Conservation (phyloP, 768 basidiomycete genomes). For the Phanerochaete carnosa region DNA sequence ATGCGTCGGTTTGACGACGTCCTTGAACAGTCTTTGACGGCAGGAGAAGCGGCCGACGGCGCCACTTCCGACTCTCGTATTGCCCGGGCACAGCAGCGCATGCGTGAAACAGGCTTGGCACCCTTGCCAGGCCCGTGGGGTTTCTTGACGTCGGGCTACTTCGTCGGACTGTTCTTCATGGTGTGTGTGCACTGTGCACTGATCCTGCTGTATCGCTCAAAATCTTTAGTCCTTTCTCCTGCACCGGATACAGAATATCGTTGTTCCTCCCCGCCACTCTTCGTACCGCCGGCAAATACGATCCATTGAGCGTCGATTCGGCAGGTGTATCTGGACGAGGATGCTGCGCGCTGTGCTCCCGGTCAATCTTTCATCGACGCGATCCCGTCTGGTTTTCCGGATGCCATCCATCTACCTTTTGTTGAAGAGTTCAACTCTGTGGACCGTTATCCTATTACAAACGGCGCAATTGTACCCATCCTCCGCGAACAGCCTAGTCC, state of each 20-base stretch:
- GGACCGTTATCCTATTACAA: constrained; percentile 59
- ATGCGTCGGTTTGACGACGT: constrained; percentile 35
- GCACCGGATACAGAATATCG: constrained; percentile 76
- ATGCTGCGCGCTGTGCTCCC: constrained; percentile 46
- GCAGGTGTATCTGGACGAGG: constrained; percentile 17
- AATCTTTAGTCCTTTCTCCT: constrained; percentile 55
- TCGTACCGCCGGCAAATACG: constrained; percentile 18
- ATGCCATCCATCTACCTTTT: constrained; percentile 63
- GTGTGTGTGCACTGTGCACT: constrained; percentile 33
- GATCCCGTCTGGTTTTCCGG: constrained; percentile 57
- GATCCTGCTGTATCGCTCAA: not conserved
- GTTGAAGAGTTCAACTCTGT: constrained; percentile 52
- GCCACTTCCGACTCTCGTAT: not conserved
- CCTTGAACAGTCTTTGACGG: constrained; percentile 19
- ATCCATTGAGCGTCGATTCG: constrained; percentile 12
- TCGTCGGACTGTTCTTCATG: constrained; percentile 63
- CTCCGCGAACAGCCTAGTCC: constrained; percentile 26
- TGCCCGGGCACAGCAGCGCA: not conserved
- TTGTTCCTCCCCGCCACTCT: constrained; percentile 57
- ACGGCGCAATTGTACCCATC: constrained; percentile 42
- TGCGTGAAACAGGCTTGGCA: constrained; percentile 2
- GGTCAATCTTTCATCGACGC: constrained; percentile 56
- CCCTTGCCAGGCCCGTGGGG: constrained; percentile 61
- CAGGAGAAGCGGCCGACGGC: constrained; percentile 7
- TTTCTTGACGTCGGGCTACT: constrained; percentile 74